Percentiles rank a stretch among this genome's conserved stretches.
Evolutionary conservation across 2,329 filamentous ascomycete genomes (phyloP).

Genomic region (Akanthomyces muscarius): DNA sequence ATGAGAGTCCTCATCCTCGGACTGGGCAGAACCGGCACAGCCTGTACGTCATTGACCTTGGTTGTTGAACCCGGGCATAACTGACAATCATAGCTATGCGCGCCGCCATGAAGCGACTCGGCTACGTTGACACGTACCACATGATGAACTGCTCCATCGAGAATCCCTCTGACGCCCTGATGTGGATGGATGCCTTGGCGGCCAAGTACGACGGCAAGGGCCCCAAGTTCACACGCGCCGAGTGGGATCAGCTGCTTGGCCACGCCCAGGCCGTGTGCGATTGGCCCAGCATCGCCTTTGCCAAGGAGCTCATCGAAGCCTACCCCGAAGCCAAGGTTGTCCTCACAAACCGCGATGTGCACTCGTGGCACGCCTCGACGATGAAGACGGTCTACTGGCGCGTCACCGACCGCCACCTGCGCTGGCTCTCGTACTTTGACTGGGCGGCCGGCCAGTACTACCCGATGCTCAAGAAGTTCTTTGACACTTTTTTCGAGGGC

Average conservation of each 20-base stretch:
- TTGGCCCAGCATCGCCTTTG: slow-evolving; percentile 64
- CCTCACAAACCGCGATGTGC: slow-evolving; percentile 61
- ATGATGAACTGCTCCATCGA: slow-evolving; percentile 68
- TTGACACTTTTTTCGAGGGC: slow-evolving; percentile 63
- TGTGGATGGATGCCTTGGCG: slow-evolving; percentile 66
- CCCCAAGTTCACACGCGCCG: slow-evolving; percentile 54
- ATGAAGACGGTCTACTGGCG: slow-evolving; percentile 67
- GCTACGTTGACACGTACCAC: slow-evolving; percentile 67
- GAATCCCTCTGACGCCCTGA: slow-evolving; percentile 53
- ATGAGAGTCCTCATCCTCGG: slow-evolving; percentile 71
- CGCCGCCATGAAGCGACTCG: slow-evolving; percentile 61
- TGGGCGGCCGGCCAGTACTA: slow-evolving; percentile 67
- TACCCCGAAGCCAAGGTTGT: slow-evolving; percentile 72
- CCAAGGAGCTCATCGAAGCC: slow-evolving; percentile 64
- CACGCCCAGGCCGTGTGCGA: slow-evolving; percentile 66
- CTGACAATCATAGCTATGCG: slow-evolving; percentile 48
- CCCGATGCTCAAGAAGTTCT: slow-evolving; percentile 67
- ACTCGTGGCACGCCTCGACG: slow-evolving; percentile 59
- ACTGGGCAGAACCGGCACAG: slow-evolving; percentile 66
- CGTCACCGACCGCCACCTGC: slow-evolving; percentile 56
- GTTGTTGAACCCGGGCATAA: background rate
- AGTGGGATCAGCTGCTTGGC: slow-evolving; percentile 66
- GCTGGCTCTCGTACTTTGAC: slow-evolving; percentile 38
- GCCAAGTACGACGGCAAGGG: slow-evolving; percentile 41
- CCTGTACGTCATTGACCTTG: slow-evolving; percentile 46